phyloP scores from a whole-genome alignment of 345 rosid genomes.

The Euphorbia peplus region DNA sequence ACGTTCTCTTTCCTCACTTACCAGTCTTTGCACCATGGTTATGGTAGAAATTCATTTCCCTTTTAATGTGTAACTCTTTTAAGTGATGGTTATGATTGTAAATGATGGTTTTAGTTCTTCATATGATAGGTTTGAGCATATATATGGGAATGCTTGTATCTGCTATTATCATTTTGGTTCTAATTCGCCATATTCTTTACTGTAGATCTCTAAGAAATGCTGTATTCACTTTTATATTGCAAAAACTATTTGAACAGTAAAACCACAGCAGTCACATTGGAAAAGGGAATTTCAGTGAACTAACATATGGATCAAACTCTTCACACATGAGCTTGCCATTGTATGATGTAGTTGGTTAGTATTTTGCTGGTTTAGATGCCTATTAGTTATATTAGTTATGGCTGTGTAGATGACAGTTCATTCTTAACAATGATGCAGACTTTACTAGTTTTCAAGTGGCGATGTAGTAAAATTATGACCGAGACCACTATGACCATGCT shows the following conservation, averaged over 20 bases:
- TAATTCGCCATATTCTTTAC: neutral
- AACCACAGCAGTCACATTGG: neutral
- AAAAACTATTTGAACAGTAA: neutral
- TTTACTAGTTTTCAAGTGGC: neutral
- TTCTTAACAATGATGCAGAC: neutral
- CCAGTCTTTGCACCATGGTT: constrained; percentile 90
- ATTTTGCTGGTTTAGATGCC: neutral
- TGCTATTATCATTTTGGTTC: neutral
- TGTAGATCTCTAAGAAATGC: neutral
- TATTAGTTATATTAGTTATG: no score
- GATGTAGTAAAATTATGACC: neutral
- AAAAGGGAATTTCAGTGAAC: neutral
- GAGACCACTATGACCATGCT: neutral
- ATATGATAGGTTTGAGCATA: neutral
- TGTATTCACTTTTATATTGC: neutral
- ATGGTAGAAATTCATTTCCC: constrained; percentile 56
- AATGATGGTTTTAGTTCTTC: neutral
- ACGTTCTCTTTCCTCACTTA: constrained; percentile 74
- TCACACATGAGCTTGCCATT: neutral
- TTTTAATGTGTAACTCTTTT: neutral
- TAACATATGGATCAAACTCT: neutral
- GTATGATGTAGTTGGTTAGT: neutral
- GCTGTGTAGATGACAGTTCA: neutral
- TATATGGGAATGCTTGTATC: neutral
- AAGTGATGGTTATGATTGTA: neutral